Percentiles rank a stretch among this genome's conserved stretches.
phyloP scores from a whole-genome alignment of 768 basidiomycete genomes.

The Amylocystis lapponica region DNA sequence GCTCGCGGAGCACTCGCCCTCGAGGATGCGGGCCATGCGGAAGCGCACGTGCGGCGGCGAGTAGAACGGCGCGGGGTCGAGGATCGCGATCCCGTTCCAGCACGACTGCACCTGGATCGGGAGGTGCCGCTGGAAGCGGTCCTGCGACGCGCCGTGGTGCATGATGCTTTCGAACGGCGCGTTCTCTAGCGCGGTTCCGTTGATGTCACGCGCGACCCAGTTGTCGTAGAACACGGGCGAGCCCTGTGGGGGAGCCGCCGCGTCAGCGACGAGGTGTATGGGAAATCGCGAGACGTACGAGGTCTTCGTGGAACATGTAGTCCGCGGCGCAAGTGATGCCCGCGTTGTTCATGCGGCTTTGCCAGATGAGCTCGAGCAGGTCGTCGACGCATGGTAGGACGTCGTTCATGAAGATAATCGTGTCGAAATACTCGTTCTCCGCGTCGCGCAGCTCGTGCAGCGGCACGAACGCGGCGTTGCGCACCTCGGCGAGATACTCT shows the following conservation, averaged over 20 bases:
- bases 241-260: slow-evolving; percentile 31
- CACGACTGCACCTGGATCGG: slow-evolving; percentile 96
- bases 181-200: slow-evolving; percentile 97
- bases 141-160: slow-evolving; percentile 70
- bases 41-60: slow-evolving; percentile 85
- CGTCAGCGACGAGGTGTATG: neutral
- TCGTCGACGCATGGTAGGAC: slow-evolving; percentile 97
- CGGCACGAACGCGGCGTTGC: slow-evolving; percentile 94
- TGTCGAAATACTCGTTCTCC: slow-evolving; percentile 92
- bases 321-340: slow-evolving; percentile 98
- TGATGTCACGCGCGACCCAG: slow-evolving; percentile 98
- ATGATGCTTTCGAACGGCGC: slow-evolving; percentile 94
- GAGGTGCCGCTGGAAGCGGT: slow-evolving; percentile 86
- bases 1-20: slow-evolving; percentile 89
- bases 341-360: slow-evolving; percentile 87
- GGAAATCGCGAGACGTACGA: slow-evolving; percentile 41
- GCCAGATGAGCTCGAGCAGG: slow-evolving; percentile 96
- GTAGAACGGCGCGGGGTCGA: slow-evolving; percentile 97
- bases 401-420: slow-evolving; percentile 99
- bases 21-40: slow-evolving; percentile 87
- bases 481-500: slow-evolving; percentile 99
- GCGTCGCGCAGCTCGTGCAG: slow-evolving; percentile 89
- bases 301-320: slow-evolving; percentile 98
- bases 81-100: slow-evolving; percentile 96
- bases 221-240: slow-evolving; percentile 97